Base-by-base conservation (phyloP, 106 monocot genomes). In the Phalaenopsis equestris region DNA sequence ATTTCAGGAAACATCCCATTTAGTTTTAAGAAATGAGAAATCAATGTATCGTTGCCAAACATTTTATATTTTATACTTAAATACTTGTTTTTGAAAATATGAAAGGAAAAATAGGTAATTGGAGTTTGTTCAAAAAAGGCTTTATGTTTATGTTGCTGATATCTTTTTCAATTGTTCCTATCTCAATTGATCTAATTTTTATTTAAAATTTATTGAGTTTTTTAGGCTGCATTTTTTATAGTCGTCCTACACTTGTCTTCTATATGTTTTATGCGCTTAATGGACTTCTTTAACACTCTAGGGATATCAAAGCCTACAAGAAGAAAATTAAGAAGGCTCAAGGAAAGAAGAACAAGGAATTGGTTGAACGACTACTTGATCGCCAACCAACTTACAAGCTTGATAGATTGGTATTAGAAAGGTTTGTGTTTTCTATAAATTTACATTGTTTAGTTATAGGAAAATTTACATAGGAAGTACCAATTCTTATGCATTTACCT, bases 251-350 rank as follows among this genome's bases (percentile, higher is more conserved):
- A 17, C 23, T 78, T 16, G 3, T 41, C 23, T 56, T 18, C 55
- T 57, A 55, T 78, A 36, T 78, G 17, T 78, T 78, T 78, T 18
- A 6, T 10, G 37, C 10, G 24, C n/a, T 38, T 45, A 19, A 19
- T 56, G 56, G 5, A 17, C 19, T 55, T 77, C 38, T 56, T 57
- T 5, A 55, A 21, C 79, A 24, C 61, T 83, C 6, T 80, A 99
- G 98, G 76, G 90, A 91, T 75, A 93, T 89, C 74, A 90, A 86
- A 79, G 81, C 88, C 38, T 93, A 99, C 75, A 86, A 80, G 86
- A 94, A 82, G 78, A 99, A 95, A 83, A 73, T 99, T 64, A 98
- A 85, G 78, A 99, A 95, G 78, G 98, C 98, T 36, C 17, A 61
- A 67, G 94, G 88, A 79, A 93, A 87, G 85, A 94, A 90, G 82